Conservation (phyloP, 345 rosid species). For the Combretum micranthum region DNA sequence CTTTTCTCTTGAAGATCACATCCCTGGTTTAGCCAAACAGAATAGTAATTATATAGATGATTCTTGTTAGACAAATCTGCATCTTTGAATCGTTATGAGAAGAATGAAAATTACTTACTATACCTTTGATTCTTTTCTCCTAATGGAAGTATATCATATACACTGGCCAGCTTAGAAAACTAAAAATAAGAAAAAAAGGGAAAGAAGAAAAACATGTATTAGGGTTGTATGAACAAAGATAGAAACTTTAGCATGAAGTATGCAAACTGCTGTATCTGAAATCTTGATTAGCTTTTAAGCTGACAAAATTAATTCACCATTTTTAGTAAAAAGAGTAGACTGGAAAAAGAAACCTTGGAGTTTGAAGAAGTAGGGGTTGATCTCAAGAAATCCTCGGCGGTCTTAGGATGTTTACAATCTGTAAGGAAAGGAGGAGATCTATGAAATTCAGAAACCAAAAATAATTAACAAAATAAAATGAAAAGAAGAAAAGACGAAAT, state of each 20-base stretch:
- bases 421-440: constrained; percentile 1
- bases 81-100: neutral
- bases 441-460: neutral
- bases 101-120: neutral
- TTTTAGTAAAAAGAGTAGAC: constrained; percentile 1
- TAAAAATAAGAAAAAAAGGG: constrained; percentile 5
- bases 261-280: neutral
- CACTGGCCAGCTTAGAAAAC: constrained; percentile 22
- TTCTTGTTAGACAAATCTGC: constrained; percentile 5
- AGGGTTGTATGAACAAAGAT: neutral
- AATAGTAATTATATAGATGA: neutral
- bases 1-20: constrained; percentile 47
- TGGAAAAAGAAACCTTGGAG: constrained; percentile 6
- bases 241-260: neutral
- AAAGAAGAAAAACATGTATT: neutral
- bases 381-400: constrained; percentile 62
- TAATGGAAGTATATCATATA: constrained; percentile 23
- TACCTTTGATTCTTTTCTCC: constrained; percentile 43
- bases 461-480: neutral
- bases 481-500: neutral
- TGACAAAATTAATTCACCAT: neutral
- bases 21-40: constrained; percentile 20
- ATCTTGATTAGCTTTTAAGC: neutral
- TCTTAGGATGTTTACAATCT: constrained; percentile 86
- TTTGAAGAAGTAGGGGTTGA: constrained; percentile 42